Base-by-base conservation (phyloP, 345 rosid genomes). In the Microcos paniculata region DNA sequence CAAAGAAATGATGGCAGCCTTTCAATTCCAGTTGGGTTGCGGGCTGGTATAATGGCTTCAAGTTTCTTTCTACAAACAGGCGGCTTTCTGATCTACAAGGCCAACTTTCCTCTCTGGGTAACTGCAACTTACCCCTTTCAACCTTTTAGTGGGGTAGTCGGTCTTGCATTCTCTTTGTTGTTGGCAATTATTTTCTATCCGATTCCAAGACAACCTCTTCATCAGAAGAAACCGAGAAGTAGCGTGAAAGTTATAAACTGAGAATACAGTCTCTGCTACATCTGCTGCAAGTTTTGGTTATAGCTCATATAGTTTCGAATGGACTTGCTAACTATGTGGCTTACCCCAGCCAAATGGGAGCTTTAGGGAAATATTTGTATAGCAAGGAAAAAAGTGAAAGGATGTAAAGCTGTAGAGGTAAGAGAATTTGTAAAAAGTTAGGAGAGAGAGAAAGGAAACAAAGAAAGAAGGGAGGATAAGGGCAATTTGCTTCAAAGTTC, bases 141-240 rank as follows among this genome's bases (percentile, higher is more conserved):
- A 83, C 97, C 99, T 51, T 91, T 93, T 49, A 88, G 92, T 40
- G 99, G 98, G 75, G 74, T 82, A 14, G 90, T 91, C 38, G 99
- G 99, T 71, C 73, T 91, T 80, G 82, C 80, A 62, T 87, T 86
- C 75, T 49, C 93, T 76, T 71, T 82, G 19, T 67, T 82, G 49
- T 59, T 93, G 78, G 96, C 99, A 52, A 23, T 88, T 52, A 28
- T 79, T 70, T 80, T 91, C 38, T 88, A 91, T 72, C 97, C n/a
- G n/a, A n/a, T n/a, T n/a, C n/a, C 97, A 35, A 89, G 87, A 77
- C 82, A 79, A 49, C 75, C 85, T 72, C 55, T 71, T 35, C 64
- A 52, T 42, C 45, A 19, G 71, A 74, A 78, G 62, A 56, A 69
- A 52, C 31, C 26, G 35, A 16, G 61, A 42, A 71, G 71, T 31